Base-by-base conservation (phyloP, 2,329 filamentous ascomycete species). In the Fusarium clavum region DNA sequence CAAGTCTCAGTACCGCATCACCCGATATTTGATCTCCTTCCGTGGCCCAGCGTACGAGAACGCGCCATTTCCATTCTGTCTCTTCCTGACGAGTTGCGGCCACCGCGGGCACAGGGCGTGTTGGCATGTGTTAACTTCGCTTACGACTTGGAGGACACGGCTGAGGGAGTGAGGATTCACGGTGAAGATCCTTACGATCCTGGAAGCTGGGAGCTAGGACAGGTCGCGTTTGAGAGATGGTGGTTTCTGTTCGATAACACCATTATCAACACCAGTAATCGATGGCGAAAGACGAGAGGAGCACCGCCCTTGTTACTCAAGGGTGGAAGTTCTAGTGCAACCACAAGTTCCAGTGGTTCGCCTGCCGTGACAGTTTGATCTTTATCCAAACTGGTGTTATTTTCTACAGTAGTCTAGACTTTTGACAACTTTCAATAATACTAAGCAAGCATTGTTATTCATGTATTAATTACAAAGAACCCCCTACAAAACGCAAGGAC, bases 201-300 rank as follows among this genome's bases (percentile, higher is more conserved):
- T 8, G 73, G 75, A 25, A 80, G 79, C 30, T 90, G 87, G 87
- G 87, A 90, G 75, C 81, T 89, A 14, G 87, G 87, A 2, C 86
- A 89, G 75, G 72, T 82, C n/a, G 77, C 89, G 24, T 89, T 88
- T 75, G 82, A 85, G 75, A 81, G 83, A 43, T 90, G 87, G 87
- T 90, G 86, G 86, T 89, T 87, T 77, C 76, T 87, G 38, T 85
- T 90, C 73, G 87, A 90, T 71, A 75, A 80, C 11, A 79, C 80
- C 13, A 82, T 89, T 18, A 76, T 90, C n/a, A 82, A 84, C 46
- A 81, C 81, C 55, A 87, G 86, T 72, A 89, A 90, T 75, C 77
- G 80, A 53, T 82, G 83, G 81, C 80, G 87, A 65, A 79, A 71
- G 55, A 72, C 82, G 56, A 81, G 86, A 57, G 87, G 86, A 1